A percentile compares a stretch with the other conserved stretches of the same genome.
These are phyloP conservation scores for Xylaria curta DNA, from an alignment of 495 filamentous ascomycete genomes.

Conservation along the genomic window DNA sequence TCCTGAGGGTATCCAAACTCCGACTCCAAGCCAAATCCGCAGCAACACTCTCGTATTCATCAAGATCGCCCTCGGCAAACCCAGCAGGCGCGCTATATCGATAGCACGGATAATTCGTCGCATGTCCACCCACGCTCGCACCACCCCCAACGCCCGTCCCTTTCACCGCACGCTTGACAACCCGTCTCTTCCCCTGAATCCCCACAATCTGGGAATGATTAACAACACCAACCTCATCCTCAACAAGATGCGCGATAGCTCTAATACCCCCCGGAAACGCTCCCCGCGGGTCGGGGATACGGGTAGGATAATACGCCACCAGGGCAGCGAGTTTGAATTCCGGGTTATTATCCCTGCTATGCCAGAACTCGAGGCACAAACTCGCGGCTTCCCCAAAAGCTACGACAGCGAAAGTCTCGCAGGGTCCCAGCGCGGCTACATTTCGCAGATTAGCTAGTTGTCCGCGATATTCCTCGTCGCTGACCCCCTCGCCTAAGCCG, in stretches of 20 bases:
- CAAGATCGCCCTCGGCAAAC: conserved; percentile 61
- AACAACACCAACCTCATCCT: conserved; percentile 48
- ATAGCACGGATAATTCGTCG: conserved; percentile 46
- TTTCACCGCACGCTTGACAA: conserved; percentile 59
- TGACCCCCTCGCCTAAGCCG: conserved; percentile 51
- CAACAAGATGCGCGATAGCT: conserved; percentile 54
- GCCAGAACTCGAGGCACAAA: conserved; percentile 46
- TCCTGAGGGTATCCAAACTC: conserved; percentile 52
- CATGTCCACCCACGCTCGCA: conserved; percentile 43
- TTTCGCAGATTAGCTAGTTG: conserved; percentile 45
- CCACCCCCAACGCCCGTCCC: conserved; percentile 60
- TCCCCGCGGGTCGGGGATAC: conserved; percentile 50
- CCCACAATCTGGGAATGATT: conserved; percentile 62
- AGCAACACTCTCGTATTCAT: conserved; percentile 53
- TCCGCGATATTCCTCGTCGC: conserved; percentile 59
- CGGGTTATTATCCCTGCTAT: conserved; percentile 44
- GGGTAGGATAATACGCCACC: conserved; percentile 56
- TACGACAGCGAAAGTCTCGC: conserved; percentile 47
- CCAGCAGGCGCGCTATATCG: conserved; percentile 50
- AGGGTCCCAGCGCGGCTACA: conserved; percentile 30
- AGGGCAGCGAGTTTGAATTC: conserved; percentile 56
- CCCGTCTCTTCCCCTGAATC: conserved; percentile 65
- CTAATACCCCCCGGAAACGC: conserved; percentile 48
- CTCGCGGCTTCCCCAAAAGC: conserved; percentile 46
- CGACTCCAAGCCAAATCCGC: conserved; percentile 57